These are phyloP conservation scores for Chlorella vulgaris DNA, from an alignment of 139 green algal genomes.

Conservation along the genomic window DNA sequence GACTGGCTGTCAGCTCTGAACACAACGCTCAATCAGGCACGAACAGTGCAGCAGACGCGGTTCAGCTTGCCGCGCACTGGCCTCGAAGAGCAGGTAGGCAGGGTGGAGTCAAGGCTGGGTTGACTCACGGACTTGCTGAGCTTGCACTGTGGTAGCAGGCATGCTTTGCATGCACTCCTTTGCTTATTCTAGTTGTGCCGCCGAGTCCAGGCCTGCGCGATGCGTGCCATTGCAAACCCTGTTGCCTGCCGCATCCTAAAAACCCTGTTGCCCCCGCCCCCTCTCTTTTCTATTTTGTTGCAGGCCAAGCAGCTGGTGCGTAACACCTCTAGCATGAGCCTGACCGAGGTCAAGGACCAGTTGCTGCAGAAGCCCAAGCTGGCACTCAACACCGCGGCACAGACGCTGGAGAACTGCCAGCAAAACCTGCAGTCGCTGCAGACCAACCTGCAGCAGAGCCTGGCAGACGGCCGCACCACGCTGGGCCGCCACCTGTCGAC, in stretches of 20 bases:
- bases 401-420: conserved; percentile 56
- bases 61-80: conserved; percentile 20
- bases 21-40: conserved; percentile 36
- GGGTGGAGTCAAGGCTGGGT: background rate
- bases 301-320: conserved; percentile 42
- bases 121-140: background rate
- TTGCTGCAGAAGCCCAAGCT: conserved; percentile 47
- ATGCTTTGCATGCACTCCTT: no score
- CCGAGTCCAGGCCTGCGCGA: no score
- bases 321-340: conserved; percentile 33
- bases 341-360: conserved; percentile 32
- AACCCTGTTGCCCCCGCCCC: no score
- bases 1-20: conserved; percentile 40
- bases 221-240: no score
- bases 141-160: no score
- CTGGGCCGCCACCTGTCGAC: conserved; percentile 36
- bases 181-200: no score
- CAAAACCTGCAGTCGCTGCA: conserved; percentile 51
- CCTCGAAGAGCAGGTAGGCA: conserved; percentile 34
- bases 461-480: conserved; percentile 24
- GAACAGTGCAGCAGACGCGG: conserved; percentile 12
- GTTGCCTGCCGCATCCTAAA: no score
- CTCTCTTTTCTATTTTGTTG: background rate
- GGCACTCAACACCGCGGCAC: conserved; percentile 37
- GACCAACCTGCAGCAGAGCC: conserved; percentile 29